Base-by-base conservation (phyloP, 2,329 filamentous ascomycete species). In the Colletotrichum destructivum region DNA sequence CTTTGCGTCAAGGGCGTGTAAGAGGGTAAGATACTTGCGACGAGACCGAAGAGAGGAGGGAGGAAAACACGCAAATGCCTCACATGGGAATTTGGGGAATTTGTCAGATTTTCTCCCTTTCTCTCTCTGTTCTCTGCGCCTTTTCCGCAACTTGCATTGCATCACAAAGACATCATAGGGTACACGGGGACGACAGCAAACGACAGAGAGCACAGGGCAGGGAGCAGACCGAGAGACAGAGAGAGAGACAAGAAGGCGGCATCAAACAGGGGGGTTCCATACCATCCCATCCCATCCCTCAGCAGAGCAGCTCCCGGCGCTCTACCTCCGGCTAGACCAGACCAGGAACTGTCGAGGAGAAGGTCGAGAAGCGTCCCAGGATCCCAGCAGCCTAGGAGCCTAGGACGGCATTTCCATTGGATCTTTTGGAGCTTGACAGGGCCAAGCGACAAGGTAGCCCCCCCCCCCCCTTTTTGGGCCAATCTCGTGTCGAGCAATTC, bases 81-180 rank as follows among this genome's bases (percentile, higher is more conserved):
- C 31, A 31, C 31, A 31, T 31, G 31, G 31, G 31, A 31, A 31
- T 31, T 15, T 21, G 31, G 60, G 40, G 15, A 18, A 12, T 46
- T 52, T 71, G 47, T 7, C 35, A 23, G 62, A 23, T 65, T 38
- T 63, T 13, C 47, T 12, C 44, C 31, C 3, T 55, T 15, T 18
- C 16, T 68, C 4, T 35, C 16, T 8, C 11, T 31, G 6, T 31
- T 31, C 31, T 31, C 31, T 31, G 31, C 31, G 31, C 31, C 31
- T 35, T 31, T 35, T 35, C 31, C 9, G 31, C 31, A 35, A 35
- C 31, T 35, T 2, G 31, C 8, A 15, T 67, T 71, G 59, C 65
- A 71, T 71, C 69, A 69, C 52, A 44, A n/a, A 52, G 69, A 69
- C 69, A 71, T 71, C 69, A 71, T 69, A 31, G 38, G 38, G 46